phyloP scores from a whole-genome alignment of 2,329 filamentous ascomycete genomes.

The Colletotrichum musae region DNA sequence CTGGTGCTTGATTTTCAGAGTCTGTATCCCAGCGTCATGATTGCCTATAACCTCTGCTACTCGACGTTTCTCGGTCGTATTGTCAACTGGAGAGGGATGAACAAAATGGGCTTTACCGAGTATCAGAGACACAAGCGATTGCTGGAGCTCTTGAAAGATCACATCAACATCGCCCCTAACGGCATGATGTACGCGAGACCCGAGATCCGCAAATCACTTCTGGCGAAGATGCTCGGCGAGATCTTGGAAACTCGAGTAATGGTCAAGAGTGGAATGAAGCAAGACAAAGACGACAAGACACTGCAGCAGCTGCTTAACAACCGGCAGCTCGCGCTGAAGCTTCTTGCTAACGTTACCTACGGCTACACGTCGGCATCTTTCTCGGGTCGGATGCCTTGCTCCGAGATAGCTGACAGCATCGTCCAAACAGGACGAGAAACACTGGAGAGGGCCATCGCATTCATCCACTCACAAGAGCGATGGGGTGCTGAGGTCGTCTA shows the following conservation, averaged over 20 bases:
- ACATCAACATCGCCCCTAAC: conserved; percentile 94
- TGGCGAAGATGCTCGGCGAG: conserved; percentile 97
- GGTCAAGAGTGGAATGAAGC: conserved; percentile 98
- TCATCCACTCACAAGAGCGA: conserved; percentile 87
- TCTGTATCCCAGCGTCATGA: conserved; percentile 97
- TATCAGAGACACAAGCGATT: conserved; percentile 84
- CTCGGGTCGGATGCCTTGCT: conserved; percentile 97
- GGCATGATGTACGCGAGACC: conserved; percentile 95
- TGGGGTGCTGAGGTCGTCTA: conserved; percentile 99
- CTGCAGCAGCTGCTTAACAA: conserved; percentile 93
- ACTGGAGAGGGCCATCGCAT: conserved; percentile 90
- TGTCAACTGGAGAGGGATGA: conserved; percentile 87
- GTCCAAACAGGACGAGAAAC: conserved; percentile 97
- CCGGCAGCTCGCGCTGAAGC: conserved; percentile 91
- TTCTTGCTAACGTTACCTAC: conserved; percentile 99
- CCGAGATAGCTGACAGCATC: conserved; percentile 97
- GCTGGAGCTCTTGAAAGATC: conserved; percentile 82
- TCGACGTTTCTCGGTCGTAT: conserved; percentile 94
- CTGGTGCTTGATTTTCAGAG: conserved; percentile 97
- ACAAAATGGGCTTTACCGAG: conserved; percentile 95
- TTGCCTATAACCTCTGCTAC: conserved; percentile 99
- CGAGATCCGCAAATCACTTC: conserved; percentile 87
- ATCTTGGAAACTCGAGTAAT: conserved; percentile 97
- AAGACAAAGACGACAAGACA: conserved; percentile 88
- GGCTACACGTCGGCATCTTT: conserved; percentile 98